Percentiles rank a stretch among this genome's conserved stretches.
These are phyloP conservation scores for Mycocentrospora acerina DNA, from an alignment of 2,329 filamentous ascomycete species.

Conservation along the genomic window DNA sequence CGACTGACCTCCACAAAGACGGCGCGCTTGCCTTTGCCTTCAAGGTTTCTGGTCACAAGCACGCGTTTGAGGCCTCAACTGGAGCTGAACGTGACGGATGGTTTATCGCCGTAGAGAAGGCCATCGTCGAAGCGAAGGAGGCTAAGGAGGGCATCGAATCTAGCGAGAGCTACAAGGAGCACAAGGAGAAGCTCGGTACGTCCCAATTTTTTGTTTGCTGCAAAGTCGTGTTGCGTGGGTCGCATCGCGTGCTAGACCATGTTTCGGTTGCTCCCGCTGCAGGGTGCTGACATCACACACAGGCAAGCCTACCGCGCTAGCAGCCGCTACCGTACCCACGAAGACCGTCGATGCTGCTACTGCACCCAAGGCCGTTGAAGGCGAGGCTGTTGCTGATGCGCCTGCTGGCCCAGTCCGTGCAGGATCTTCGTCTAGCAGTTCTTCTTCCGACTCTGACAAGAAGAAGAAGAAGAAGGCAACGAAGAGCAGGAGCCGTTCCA, in stretches of 20 bases:
- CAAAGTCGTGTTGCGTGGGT: conserved; percentile 23
- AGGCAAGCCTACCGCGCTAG: conserved; percentile 45
- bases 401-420: conserved; percentile 35
- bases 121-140: conserved; percentile 64
- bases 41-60: conserved; percentile 83
- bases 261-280: conserved; percentile 37
- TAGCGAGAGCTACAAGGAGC: conserved; percentile 85
- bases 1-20: conserved; percentile 72
- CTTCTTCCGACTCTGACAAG: conserved; percentile 51
- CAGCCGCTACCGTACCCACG: conserved; percentile 47
- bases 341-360: conserved; percentile 52
- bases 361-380: conserved; percentile 37
- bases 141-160: conserved; percentile 70
- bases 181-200: conserved; percentile 70
- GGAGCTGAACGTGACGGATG: conserved; percentile 69
- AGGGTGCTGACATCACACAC: conserved; percentile 38
- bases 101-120: conserved; percentile 79
- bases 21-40: conserved; percentile 82
- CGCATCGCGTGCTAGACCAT: conserved; percentile 13
- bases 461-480: conserved; percentile 45
- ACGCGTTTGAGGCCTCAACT: conserved; percentile 82
- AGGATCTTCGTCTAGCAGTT: conserved; percentile 44
- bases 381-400: conserved; percentile 28
- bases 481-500: conserved; percentile 62
- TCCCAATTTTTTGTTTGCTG: conserved; percentile 21